Percentiles rank a stretch among this genome's conserved stretches.
These are phyloP conservation scores for Hypoxylon crocopeplum DNA, from an alignment of 495 filamentous ascomycete species.

Conservation along the genomic window DNA sequence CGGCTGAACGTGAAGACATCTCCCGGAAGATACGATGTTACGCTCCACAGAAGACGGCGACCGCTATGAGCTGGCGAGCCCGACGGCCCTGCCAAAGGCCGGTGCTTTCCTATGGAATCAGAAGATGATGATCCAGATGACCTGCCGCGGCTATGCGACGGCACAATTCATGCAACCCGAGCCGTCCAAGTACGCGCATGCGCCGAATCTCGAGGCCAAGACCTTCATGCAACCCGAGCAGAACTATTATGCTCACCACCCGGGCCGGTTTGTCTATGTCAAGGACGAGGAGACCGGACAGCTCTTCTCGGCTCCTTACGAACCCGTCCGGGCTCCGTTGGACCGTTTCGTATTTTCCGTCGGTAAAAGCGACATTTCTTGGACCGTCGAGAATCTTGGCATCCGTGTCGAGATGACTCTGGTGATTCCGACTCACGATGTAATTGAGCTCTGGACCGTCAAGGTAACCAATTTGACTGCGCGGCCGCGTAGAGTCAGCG, in stretches of 20 bases:
- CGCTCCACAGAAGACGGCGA: slow-evolving; percentile 57
- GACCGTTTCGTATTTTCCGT: slow-evolving; percentile 61
- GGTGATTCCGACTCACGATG: slow-evolving; percentile 57
- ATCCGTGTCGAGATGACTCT: slow-evolving; percentile 62
- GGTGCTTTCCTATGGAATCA: slow-evolving; percentile 66
- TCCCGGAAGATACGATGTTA: slow-evolving; percentile 40
- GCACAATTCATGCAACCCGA: slow-evolving; percentile 68
- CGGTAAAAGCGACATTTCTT: slow-evolving; percentile 60
- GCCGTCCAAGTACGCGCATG: slow-evolving; percentile 62
- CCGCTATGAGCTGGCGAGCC: slow-evolving; percentile 61
- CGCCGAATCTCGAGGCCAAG: slow-evolving; percentile 62
- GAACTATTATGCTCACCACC: slow-evolving; percentile 65
- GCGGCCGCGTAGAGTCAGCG: slow-evolving; percentile 53
- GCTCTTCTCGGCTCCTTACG: slow-evolving; percentile 62
- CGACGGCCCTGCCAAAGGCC: slow-evolving; percentile 63
- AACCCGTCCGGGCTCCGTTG: slow-evolving; percentile 57
- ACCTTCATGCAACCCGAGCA: slow-evolving; percentile 68
- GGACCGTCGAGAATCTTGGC: slow-evolving; percentile 58
- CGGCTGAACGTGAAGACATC: slow-evolving; percentile 22
- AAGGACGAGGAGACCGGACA: slow-evolving; percentile 61
- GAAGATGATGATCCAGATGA: slow-evolving; percentile 66
- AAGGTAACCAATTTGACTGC: slow-evolving; percentile 58
- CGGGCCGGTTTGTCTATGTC: slow-evolving; percentile 65
- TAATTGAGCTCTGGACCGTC: slow-evolving; percentile 63
- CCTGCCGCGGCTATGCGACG: slow-evolving; percentile 62